Conservation (phyloP, 371 early-diverging fungal genomes). For the Chytridium lagenaria region DNA sequence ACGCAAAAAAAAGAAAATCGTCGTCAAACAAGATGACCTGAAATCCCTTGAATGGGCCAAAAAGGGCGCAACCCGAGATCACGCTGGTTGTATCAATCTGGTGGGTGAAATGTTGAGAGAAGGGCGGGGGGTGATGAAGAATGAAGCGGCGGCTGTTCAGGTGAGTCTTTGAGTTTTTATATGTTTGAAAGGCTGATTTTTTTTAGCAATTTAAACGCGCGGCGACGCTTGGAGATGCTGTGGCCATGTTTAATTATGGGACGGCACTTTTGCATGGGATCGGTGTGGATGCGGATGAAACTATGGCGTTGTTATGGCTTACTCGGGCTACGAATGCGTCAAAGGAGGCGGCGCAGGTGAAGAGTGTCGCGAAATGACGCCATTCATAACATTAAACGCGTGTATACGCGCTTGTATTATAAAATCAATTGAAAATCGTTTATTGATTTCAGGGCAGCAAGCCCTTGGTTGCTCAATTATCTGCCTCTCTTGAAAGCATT, state of each 20-base stretch:
- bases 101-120: conserved; percentile 4
- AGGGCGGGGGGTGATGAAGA: background rate
- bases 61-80: background rate
- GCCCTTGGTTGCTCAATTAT: no score
- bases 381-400: no score
- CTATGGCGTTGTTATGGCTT: conserved; percentile 16
- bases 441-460: no score
- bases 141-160: conserved; percentile 3
- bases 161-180: no score
- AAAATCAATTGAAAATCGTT: no score
- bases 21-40: conserved; percentile 14
- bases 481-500: no score
- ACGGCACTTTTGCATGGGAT: conserved; percentile 12
- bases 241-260: conserved; percentile 21
- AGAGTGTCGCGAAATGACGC: no score
- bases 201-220: conserved; percentile 13
- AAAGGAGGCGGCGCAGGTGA: background rate
- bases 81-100: conserved; percentile 1
- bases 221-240: conserved; percentile 3
- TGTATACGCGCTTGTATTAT: no score
- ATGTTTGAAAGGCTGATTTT: no score
- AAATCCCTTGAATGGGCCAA: conserved; percentile 15
- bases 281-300: conserved; percentile 14
- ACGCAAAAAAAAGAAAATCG: background rate
- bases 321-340: conserved; percentile 13